Evolutionary conservation across 495 filamentous ascomycete species (phyloP).

Genomic region (Podospora appendiculata): DNA sequence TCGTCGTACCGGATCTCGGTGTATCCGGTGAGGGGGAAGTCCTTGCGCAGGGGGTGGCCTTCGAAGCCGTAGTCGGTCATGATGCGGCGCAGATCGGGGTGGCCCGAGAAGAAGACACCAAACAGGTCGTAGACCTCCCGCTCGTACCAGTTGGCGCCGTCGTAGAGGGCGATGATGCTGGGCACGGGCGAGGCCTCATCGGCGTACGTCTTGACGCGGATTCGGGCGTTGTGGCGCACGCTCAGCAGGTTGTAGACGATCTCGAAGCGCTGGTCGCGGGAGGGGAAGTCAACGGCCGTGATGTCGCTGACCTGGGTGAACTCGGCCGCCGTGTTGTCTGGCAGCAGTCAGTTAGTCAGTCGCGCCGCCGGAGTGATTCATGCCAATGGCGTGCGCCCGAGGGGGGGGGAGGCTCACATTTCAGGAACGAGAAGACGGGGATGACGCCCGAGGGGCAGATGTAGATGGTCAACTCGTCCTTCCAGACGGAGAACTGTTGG

Average conservation of each 20-base stretch:
- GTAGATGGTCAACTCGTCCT: conserved; percentile 94
- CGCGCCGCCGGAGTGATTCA: not conserved
- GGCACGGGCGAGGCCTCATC: conserved; percentile 95
- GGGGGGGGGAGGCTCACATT: conserved; percentile 42
- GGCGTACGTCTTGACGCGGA: conserved; percentile 97
- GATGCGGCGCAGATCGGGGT: conserved; percentile 94
- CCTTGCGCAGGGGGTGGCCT: conserved; percentile 93
- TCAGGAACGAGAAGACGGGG: conserved; percentile 90
- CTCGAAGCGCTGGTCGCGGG: conserved; percentile 90
- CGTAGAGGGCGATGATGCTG: conserved; percentile 74
- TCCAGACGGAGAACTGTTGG: conserved; percentile 99
- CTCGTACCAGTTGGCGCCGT: conserved; percentile 99
- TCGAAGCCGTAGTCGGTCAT: conserved; percentile 99
- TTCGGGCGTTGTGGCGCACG: conserved; percentile 89
- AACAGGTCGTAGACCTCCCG: conserved; percentile 96
- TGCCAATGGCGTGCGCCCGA: not conserved
- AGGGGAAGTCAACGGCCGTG: conserved; percentile 92
- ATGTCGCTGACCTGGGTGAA: conserved; percentile 90
- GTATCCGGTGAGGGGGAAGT: conserved; percentile 97
- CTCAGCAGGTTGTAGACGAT: conserved; percentile 97
- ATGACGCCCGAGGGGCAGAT: conserved; percentile 80
- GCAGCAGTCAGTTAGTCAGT: not conserved
- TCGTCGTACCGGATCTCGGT: conserved; percentile 97
- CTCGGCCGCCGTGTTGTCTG: conserved; percentile 89
- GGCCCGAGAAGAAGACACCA: conserved; percentile 90